phyloP scores from a whole-genome alignment of 371 early-diverging fungal genomes.

The Blakeslea trispora region DNA sequence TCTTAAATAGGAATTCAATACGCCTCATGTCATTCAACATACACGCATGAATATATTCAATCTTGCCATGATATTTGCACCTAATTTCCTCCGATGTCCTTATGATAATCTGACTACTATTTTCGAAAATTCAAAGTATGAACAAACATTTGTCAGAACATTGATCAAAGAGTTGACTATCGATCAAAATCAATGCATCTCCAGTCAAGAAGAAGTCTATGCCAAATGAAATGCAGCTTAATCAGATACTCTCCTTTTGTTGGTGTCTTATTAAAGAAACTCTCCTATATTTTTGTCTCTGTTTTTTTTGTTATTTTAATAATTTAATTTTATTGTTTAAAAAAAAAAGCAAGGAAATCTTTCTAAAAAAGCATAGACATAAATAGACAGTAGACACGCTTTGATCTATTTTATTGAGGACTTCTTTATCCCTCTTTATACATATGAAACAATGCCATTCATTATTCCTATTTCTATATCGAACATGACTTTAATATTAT shows the following conservation, averaged over 20 bases:
- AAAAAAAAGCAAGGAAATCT: too few relatives aligned
- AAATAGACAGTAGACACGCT: too few relatives aligned
- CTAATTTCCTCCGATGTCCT: slow-evolving; percentile 90
- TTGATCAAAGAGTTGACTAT: slow-evolving; percentile 30
- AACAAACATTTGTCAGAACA: slow-evolving; percentile 49
- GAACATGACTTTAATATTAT: too few relatives aligned
- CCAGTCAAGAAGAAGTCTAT: slow-evolving; percentile 14
- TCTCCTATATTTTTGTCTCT: not conserved
- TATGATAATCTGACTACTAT: slow-evolving; percentile 72
- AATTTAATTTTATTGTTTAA: too few relatives aligned
- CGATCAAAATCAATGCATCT: slow-evolving; percentile 29
- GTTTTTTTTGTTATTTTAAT: slow-evolving; percentile 5
- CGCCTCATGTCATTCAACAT: slow-evolving; percentile 61
- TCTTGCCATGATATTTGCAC: slow-evolving; percentile 96
- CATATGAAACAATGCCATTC: too few relatives aligned
- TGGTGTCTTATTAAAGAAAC: too few relatives aligned
- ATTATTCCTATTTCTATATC: too few relatives aligned
- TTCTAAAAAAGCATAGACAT: too few relatives aligned
- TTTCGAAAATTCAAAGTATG: slow-evolving; percentile 80
- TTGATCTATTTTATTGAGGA: too few relatives aligned
- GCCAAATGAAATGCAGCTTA: slow-evolving; percentile 19
- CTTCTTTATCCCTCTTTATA: too few relatives aligned
- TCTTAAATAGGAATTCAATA: slow-evolving; percentile 76
- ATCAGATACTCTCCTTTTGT: too few relatives aligned
- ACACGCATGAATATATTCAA: slow-evolving; percentile 91